Base-by-base conservation (phyloP, 495 filamentous ascomycete genomes). In the Mytilinidion resinicola region DNA sequence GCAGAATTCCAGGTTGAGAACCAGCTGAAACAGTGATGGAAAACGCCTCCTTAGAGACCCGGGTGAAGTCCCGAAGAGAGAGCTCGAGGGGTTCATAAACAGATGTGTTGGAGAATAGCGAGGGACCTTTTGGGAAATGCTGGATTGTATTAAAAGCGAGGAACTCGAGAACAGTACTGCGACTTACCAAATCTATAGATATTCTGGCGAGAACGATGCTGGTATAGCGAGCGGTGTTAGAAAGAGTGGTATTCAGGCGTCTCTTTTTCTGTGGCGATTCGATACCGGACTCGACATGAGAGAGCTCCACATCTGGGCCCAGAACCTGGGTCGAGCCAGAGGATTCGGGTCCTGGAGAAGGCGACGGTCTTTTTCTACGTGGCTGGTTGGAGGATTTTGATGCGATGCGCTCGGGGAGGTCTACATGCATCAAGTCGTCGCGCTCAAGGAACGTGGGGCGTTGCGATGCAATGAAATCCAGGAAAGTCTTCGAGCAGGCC, bases 1-100 rank as follows among this genome's bases (percentile, higher is more conserved):
- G 25, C 34, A 14, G 37, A 59, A 21, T 14, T 51, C 49, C n/a
- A 61, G 7, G 19, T 33, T 46, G 12, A n/a, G 25, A 7, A n/a
- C 14, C 21, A 15, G 19, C 49, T 33, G 15, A 54, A 7, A 66
- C 19, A 9, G 63, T 56, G 19, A 66, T 14, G 1, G 34, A 17
- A 20, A 62, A 66, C 6, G 15, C 20, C n/a, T 49, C n/a, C 9
- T 25, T 11, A 4, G 43, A 17, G 10, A 12, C 15, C 17, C 50
- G 53, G 9, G 35, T 19, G 35, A 61, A 61, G 0, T 58, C 36
- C 50, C 55, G 58, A 17, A 65, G 47, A 12, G 58, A 65, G 35
- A 59, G 33, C 17, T 51, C 39, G 0, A 53, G 12, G 9, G 59
- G 37, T 34, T 20, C 30, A n/a, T 9, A 30, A 30, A 30, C 25